These are phyloP conservation scores for Monascus ruber DNA, from an alignment of 2,329 filamentous ascomycete species.

Conservation along the genomic window DNA sequence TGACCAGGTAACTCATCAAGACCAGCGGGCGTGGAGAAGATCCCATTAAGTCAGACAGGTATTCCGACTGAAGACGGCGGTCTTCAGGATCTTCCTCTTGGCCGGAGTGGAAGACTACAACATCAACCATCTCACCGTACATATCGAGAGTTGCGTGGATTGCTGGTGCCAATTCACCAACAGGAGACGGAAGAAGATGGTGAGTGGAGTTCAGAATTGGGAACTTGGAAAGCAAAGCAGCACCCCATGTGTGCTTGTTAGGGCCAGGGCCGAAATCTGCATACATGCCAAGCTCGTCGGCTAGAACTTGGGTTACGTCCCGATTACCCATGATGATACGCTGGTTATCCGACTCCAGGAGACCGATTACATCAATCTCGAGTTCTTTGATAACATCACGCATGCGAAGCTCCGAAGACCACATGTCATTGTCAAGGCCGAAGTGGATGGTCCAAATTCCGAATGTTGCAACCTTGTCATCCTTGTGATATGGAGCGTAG, in stretches of 20 bases:
- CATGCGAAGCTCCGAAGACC: slow-evolving; percentile 91
- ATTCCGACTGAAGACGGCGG: slow-evolving; percentile 72
- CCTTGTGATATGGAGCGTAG: slow-evolving; percentile 77
- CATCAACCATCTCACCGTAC: slow-evolving; percentile 79
- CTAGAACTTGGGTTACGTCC: slow-evolving; percentile 87
- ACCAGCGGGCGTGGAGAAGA: slow-evolving; percentile 68
- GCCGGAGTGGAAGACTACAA: slow-evolving; percentile 97
- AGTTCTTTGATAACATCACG: slow-evolving; percentile 80
- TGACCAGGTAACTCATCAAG: slow-evolving; percentile 84
- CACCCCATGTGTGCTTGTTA: slow-evolving; percentile 98
- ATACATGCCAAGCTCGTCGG: slow-evolving; percentile 97
- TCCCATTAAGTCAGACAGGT: slow-evolving; percentile 80
- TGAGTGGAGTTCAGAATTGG: slow-evolving; percentile 95
- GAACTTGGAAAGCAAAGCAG: slow-evolving; percentile 88
- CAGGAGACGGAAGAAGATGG: slow-evolving; percentile 83
- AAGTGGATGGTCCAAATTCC: slow-evolving; percentile 99
- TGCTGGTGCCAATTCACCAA: slow-evolving; percentile 86
- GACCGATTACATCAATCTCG: slow-evolving; percentile 95
- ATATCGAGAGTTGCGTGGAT: slow-evolving; percentile 95
- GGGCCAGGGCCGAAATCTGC: slow-evolving; percentile 94
- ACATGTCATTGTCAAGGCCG: slow-evolving; percentile 96
- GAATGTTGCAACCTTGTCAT: slow-evolving; percentile 79
- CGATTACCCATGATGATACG: slow-evolving; percentile 99
- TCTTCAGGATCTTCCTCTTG: slow-evolving; percentile 96
- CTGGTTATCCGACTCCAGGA: slow-evolving; percentile 85